Conservation (phyloP, 2,329 filamentous ascomycete species). For the Alternaria postmessia region DNA sequence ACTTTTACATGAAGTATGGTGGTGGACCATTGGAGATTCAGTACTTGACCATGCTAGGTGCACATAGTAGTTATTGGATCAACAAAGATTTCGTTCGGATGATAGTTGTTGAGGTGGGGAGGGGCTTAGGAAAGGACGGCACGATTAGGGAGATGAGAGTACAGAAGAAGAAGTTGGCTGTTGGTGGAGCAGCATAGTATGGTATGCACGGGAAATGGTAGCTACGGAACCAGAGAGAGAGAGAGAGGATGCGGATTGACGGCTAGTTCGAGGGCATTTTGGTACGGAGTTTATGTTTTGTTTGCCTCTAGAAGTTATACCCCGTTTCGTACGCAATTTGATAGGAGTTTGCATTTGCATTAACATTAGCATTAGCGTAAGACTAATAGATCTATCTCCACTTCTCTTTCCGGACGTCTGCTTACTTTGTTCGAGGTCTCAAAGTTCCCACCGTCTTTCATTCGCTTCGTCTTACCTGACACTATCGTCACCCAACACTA, state of each 20-base stretch:
- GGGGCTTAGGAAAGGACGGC: conserved; percentile 71
- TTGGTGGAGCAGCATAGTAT: conserved; percentile 2
- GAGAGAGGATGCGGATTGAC: neutral
- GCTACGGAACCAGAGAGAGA: neutral
- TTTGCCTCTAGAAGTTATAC: neutral
- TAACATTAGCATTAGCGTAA: neutral
- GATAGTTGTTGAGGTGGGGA: conserved; percentile 85
- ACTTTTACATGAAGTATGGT: conserved; percentile 84
- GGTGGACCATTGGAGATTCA: conserved; percentile 91
- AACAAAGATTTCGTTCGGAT: conserved; percentile 88
- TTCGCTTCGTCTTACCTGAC: neutral
- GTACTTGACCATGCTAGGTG: conserved; percentile 95
- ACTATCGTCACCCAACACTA: neutral
- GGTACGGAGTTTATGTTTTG: neutral
- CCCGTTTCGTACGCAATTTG: neutral
- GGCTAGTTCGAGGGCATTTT: neutral
- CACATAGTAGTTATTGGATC: conserved; percentile 94
- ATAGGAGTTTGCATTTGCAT: neutral
- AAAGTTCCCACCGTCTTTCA: neutral
- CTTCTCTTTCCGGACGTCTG: neutral
- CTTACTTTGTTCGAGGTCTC: neutral
- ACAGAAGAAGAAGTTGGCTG: conserved; percentile 57
- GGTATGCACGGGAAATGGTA: neutral
- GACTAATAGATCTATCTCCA: neutral
- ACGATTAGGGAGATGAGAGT: conserved; percentile 64